Evolutionary conservation across 2,329 filamentous ascomycete genomes (phyloP).

Genomic region (Fusarium sp.): DNA sequence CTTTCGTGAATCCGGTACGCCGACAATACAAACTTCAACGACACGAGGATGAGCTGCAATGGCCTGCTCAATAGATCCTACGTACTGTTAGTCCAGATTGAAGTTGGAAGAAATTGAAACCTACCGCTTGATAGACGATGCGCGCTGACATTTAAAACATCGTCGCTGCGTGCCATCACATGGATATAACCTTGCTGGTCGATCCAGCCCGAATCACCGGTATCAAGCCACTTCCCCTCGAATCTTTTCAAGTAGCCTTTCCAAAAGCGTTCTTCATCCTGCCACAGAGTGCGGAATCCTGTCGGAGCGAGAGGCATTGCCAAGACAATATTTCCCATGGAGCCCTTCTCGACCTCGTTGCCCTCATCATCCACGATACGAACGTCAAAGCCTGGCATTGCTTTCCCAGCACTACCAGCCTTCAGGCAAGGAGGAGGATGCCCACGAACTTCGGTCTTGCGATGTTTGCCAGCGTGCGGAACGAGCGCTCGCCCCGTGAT

Average conservation of each 20-base stretch:
- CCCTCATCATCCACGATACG: slow-evolving; percentile 84
- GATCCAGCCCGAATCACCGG: slow-evolving; percentile 88
- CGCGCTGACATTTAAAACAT: slow-evolving; percentile 95
- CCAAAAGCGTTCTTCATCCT: slow-evolving; percentile 87
- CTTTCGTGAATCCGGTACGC: slow-evolving; percentile 85
- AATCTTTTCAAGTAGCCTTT: slow-evolving; percentile 86
- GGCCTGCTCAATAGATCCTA: slow-evolving; percentile 89
- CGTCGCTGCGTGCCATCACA: slow-evolving; percentile 75
- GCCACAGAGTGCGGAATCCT: slow-evolving; percentile 85
- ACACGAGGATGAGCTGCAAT: slow-evolving; percentile 82
- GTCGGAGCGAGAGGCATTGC: slow-evolving; percentile 84
- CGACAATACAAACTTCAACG: slow-evolving; percentile 86
- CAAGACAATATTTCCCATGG: slow-evolving; percentile 93
- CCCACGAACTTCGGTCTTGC: slow-evolving; percentile 52
- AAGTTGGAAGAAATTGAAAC: slow-evolving; percentile 35
- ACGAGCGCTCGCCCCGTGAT: slow-evolving; percentile 65
- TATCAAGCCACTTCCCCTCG: slow-evolving; percentile 84
- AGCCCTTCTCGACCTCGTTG: slow-evolving; percentile 72
- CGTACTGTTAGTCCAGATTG: slow-evolving; percentile 6
- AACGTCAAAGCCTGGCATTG: slow-evolving; percentile 92
- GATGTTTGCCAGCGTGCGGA: slow-evolving; percentile 67
- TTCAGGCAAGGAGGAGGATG: slow-evolving; percentile 67
- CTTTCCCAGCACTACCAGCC: slow-evolving; percentile 87
- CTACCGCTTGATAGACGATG: slow-evolving; percentile 88
- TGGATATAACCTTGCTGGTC: slow-evolving; percentile 76